Percentiles rank a stretch among this genome's conserved stretches.
Conservation (phyloP, 208 protist species). For the Crithidia expoeki region DNA sequence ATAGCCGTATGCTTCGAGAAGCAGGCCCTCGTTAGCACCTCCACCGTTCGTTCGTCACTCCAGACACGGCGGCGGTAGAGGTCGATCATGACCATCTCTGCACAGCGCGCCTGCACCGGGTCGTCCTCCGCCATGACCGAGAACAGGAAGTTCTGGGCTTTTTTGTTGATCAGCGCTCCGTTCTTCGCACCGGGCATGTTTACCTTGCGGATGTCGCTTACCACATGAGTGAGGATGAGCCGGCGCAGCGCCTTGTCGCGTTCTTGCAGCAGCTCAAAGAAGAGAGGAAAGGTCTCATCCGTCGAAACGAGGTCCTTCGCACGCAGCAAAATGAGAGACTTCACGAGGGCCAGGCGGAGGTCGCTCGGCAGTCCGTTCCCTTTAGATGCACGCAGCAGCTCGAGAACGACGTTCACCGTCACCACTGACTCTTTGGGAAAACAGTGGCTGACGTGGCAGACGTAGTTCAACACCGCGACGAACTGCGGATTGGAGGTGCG, state of each 20-base stretch:
- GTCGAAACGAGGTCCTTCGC: slow-evolving; percentile 90
- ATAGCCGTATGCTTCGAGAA: slow-evolving; percentile 94
- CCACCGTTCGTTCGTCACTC: slow-evolving; percentile 93
- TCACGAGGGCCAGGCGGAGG: slow-evolving; percentile 87
- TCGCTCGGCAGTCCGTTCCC: slow-evolving; percentile 78
- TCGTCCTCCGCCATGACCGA: slow-evolving; percentile 94
- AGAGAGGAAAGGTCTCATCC: slow-evolving; percentile 91
- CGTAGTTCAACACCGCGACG: slow-evolving; percentile 82
- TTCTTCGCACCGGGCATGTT: slow-evolving; percentile 91
- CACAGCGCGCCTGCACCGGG: slow-evolving; percentile 92
- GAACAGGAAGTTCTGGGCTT: slow-evolving; percentile 96
- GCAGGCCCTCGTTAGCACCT: slow-evolving; percentile 95
- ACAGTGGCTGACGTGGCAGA: slow-evolving; percentile 89
- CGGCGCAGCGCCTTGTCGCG: slow-evolving; percentile 94
- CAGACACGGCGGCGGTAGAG: slow-evolving; percentile 97
- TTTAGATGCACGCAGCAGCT: slow-evolving; percentile 85
- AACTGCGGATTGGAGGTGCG: slow-evolving; percentile 86
- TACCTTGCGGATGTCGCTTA: slow-evolving; percentile 94
- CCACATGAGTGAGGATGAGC: slow-evolving; percentile 92
- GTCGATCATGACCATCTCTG: slow-evolving; percentile 97
- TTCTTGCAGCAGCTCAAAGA: slow-evolving; percentile 96
- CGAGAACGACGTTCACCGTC: slow-evolving; percentile 83
- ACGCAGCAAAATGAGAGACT: slow-evolving; percentile 94
- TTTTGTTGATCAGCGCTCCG: slow-evolving; percentile 91
- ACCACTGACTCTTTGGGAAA: slow-evolving; percentile 88